Evolutionary conservation across 176 grass and related monocot genomes (phyloP), one percentile per base, ranked within the genome.

Genomic region (Thinopyrum elongatum): DNA sequence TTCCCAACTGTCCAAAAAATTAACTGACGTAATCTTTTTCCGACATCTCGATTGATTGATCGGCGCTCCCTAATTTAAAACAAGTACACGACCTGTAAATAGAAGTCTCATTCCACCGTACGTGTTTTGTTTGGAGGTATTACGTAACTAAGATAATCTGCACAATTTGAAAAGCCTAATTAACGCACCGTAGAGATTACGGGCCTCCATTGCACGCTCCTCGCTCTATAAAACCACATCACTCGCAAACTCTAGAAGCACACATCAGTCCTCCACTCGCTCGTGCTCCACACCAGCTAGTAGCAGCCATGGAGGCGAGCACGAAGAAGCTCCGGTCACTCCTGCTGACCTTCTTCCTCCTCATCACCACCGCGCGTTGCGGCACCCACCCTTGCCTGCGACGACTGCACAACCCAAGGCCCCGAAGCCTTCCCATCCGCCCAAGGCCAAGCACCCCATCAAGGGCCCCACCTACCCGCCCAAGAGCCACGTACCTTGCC

Each of bases 301-400:
- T 46, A 67, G 28, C 49, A 49, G 68, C 92, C 83, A 98, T 98
- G 95, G 93, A 78, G 75, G 80, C 85, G 17, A 82, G 65, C 74
- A 22, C 75, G 81, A 90, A 82, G 58, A 87, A 86, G 58, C 62
- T 80, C 86, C 41, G 15, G 5, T 77, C 86, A 13, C 66, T 95
- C 80, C 78, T 98, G 31, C 63, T 98, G 28, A 90, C 91, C 44
- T 17, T 51, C 5, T 34, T 98, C 80, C 89, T 98, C 57, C 82
- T 95, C 42, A 63, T 95, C 83, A 86, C 93, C 76, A 88, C 93
- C 46, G 79, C 91, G n/a, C 61, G 38, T 90, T 33, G 84, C 91
- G 61, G 64, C 86, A 8, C 23, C 87, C 2, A 85, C 89, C 72
- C 88, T 90, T 65, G 77, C 80, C 68, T 95, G 93, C 66, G 93